Conservation (phyloP, 371 early-diverging fungal species). For the Mortierella sp. region DNA sequence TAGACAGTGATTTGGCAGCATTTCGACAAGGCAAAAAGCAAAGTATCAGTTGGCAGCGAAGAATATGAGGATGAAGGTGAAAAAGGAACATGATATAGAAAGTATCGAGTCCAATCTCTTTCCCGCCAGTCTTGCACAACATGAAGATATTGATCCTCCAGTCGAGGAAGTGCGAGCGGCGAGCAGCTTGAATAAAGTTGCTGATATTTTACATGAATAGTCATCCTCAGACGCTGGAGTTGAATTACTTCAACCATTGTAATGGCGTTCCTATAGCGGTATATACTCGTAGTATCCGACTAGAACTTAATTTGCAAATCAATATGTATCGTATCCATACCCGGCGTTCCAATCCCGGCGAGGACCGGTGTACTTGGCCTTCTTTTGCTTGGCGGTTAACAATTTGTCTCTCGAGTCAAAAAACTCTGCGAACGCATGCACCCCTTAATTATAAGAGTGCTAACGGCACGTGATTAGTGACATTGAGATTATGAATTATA, state of each 20-base stretch:
- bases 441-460: too few species aligned
- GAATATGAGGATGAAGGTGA: not conserved
- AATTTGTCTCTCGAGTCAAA: too few species aligned
- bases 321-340: too few species aligned
- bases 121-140: not conserved
- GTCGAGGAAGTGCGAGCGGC: not conserved
- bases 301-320: too few species aligned
- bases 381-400: too few species aligned
- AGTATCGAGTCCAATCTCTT: not conserved
- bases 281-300: not conserved
- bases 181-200: not conserved
- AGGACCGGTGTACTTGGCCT: too few species aligned
- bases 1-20: not conserved
- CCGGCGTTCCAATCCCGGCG: too few species aligned
- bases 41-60: not conserved
- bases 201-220: not conserved
- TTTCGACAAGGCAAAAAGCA: not conserved
- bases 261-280: not conserved
- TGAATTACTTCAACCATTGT: not conserved
- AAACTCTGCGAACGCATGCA: too few species aligned
- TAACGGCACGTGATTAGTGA: too few species aligned
- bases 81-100: not conserved
- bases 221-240: not conserved
- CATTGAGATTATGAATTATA: too few species aligned
- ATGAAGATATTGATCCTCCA: not conserved